phyloP scores from a whole-genome alignment of 2,329 filamentous ascomycete species.

The Diaporthe citriasiana region DNA sequence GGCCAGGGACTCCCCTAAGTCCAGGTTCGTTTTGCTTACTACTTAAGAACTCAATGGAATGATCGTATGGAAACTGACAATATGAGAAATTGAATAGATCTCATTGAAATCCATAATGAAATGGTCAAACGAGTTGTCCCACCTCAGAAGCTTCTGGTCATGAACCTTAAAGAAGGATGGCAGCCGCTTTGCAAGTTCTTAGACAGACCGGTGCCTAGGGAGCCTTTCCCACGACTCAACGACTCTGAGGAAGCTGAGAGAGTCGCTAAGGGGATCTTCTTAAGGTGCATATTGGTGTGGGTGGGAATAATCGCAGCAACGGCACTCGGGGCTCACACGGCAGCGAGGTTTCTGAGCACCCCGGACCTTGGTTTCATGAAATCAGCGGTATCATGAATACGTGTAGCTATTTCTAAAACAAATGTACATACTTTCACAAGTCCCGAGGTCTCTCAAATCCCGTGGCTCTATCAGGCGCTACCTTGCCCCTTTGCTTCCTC shows the following conservation, averaged over 20 bases:
- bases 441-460: neutral
- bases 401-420: neutral
- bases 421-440: neutral
- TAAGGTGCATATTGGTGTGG: constrained; percentile 4
- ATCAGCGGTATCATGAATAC: no score
- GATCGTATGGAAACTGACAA: neutral
- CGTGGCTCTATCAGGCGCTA: neutral
- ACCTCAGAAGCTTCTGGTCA: constrained; percentile 20
- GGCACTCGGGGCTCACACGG: neutral
- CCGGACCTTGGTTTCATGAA: neutral
- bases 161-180: constrained; percentile 35
- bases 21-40: neutral
- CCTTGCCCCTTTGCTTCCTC: neutral
- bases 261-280: constrained; percentile 6
- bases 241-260: constrained; percentile 21
- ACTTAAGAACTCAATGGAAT: neutral
- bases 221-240: constrained; percentile 33
- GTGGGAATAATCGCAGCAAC: neutral
- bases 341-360: neutral
- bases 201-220: constrained; percentile 15
- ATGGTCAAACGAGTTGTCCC: constrained; percentile 35
- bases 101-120: constrained; percentile 30
- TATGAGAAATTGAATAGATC: neutral
- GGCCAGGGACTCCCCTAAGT: neutral
- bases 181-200: constrained; percentile 35